A percentile compares a stretch with the other conserved stretches of the same genome.
These are phyloP conservation scores for Chionographis japonica DNA, from an alignment of 106 monocot genomes.

Conservation along the genomic window DNA sequence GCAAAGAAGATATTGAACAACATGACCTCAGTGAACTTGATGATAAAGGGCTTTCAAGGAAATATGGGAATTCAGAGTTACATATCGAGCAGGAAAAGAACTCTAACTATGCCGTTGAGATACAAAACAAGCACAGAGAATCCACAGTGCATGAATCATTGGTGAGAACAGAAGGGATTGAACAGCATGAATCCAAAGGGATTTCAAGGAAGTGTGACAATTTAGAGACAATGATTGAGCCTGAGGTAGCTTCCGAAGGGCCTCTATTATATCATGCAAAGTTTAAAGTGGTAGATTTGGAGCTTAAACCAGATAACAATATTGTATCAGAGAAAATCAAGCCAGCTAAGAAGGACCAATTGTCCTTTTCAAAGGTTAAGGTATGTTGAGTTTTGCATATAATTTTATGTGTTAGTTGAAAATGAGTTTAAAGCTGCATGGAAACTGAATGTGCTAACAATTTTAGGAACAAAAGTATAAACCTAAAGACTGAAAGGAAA, in stretches of 20 bases:
- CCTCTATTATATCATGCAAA: background rate
- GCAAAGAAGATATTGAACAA: conserved; percentile 4
- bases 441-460: no score
- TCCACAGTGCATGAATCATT: background rate
- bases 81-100: background rate
- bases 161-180: conserved; percentile 6
- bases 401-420: background rate
- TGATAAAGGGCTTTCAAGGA: background rate
- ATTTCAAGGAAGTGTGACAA: background rate
- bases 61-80: background rate
- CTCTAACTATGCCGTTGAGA: no score
- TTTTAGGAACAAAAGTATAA: no score
- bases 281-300: conserved; percentile 1
- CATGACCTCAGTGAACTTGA: background rate
- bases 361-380: conserved; percentile 17
- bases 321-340: conserved; percentile 7
- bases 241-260: conserved; percentile 7
- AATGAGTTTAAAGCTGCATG: no score
- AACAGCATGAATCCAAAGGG: conserved; percentile 6
- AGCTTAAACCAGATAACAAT: background rate
- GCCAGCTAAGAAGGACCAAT: conserved; percentile 1
- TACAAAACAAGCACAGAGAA: background rate
- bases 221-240: conserved; percentile 1
- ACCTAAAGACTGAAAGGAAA: no score
- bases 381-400: background rate